Conservation (phyloP, 495 filamentous ascomycete genomes). For the Tuber microsphaerosporum region DNA sequence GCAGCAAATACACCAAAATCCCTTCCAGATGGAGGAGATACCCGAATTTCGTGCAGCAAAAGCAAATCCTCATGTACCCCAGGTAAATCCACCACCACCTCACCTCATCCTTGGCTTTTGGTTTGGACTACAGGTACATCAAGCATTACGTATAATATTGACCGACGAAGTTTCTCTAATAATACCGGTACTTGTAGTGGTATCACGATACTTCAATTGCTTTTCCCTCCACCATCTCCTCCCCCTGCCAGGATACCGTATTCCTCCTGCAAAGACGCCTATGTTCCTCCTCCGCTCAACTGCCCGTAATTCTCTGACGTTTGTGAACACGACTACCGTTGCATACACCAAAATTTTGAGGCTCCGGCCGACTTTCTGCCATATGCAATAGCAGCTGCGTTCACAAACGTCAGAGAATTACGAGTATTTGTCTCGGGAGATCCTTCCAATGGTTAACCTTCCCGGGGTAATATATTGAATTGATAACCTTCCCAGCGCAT, state of each 20-base stretch:
- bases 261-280: neutral
- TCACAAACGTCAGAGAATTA: no score
- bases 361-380: no score
- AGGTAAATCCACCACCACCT: neutral
- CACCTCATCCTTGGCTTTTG: neutral
- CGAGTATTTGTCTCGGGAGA: neutral
- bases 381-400: no score
- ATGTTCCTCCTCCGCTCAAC: neutral
- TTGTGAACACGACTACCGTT: no score
- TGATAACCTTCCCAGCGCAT: neutral
- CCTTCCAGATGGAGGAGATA: neutral
- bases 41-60: neutral
- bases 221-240: neutral
- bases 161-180: neutral
- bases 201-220: neutral
- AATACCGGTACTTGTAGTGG: neutral
- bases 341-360: no score
- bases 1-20: neutral
- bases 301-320: neutral
- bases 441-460: neutral
- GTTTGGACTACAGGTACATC: slow-evolving; percentile 3
- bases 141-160: neutral
- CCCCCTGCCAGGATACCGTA: neutral
- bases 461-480: neutral
- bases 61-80: slow-evolving; percentile 3